Evolutionary conservation across 202 grass and related monocot species (phyloP).

Genomic region (Saccharum hybrid): DNA sequence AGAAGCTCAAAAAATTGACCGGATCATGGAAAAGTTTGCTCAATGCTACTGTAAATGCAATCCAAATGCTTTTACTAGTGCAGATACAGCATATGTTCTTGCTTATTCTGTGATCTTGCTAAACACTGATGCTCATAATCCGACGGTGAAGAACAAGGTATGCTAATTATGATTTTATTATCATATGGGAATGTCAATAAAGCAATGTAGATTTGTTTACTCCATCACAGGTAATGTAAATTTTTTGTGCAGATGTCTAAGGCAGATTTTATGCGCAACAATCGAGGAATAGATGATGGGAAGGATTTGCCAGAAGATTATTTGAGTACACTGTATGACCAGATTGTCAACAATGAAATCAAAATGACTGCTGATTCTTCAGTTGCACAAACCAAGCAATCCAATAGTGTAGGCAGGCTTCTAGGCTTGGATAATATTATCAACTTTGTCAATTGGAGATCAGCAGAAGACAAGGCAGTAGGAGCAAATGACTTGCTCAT

Average conservation of each 20-base stretch:
- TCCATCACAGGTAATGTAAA: slow-evolving; percentile 3
- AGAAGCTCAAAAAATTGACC: slow-evolving; percentile 99
- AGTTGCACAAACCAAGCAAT: slow-evolving; percentile 68
- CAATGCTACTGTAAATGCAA: slow-evolving; percentile 97
- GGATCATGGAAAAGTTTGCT: slow-evolving; percentile 99
- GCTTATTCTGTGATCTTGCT: slow-evolving; percentile 98
- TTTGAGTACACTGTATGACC: slow-evolving; percentile 76
- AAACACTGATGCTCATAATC: slow-evolving; percentile 97
- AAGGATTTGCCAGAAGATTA: slow-evolving; percentile 97
- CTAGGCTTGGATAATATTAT: slow-evolving; percentile 95
- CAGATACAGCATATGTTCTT: slow-evolving; percentile 98
- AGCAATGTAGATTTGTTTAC: slow-evolving; percentile 2
- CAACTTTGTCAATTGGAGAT: slow-evolving; percentile 82
- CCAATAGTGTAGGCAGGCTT: slow-evolving; percentile 81
- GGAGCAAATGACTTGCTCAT: slow-evolving; percentile 95
- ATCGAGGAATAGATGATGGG: slow-evolving; percentile 92
- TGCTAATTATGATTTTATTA: slow-evolving; percentile 30
- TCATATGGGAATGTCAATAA: slow-evolving; percentile 30
- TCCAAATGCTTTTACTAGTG: slow-evolving; percentile 83
- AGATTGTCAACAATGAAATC: slow-evolving; percentile 97
- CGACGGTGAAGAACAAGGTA: slow-evolving; percentile 98
- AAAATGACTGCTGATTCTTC: slow-evolving; percentile 92
- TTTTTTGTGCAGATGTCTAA: slow-evolving; percentile 89
- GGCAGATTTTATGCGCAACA: slow-evolving; percentile 92
- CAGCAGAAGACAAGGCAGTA: slow-evolving; percentile 83